Evolutionary conservation across 306 rosid genomes (phyloP).

Genomic region (Lagenaria siceraria): DNA sequence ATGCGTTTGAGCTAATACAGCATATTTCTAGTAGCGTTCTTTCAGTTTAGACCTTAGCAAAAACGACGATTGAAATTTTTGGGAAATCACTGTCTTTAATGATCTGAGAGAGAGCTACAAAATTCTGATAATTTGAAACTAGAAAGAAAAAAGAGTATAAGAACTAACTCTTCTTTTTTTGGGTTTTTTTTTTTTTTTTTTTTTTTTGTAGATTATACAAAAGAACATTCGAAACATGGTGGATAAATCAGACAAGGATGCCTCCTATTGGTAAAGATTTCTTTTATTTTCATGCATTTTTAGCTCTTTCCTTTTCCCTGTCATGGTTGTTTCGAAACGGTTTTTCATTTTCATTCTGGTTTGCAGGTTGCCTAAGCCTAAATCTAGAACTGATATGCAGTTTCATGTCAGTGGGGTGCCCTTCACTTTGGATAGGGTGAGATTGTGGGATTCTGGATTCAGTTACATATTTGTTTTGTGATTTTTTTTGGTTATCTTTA

Average conservation of each 20-base stretch:
- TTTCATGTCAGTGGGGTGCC: slow-evolving; percentile 19
- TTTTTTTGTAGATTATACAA: not conserved
- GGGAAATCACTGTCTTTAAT: not conserved
- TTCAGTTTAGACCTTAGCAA: not conserved
- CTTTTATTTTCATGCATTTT: not conserved
- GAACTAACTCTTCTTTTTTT: not conserved
- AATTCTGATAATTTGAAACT: not conserved
- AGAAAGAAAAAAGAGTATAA: not conserved
- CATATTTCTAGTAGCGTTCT: not conserved
- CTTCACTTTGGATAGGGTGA: slow-evolving; percentile 14
- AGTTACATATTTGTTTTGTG: not conserved
- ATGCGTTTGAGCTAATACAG: not conserved
- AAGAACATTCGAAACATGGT: not conserved
- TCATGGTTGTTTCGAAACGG: not conserved
- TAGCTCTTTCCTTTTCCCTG: not conserved
- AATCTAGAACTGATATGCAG: slow-evolving; percentile 9
- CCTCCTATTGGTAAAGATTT: not conserved
- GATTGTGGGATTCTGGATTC: slow-evolving; percentile 4
- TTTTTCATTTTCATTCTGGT: not conserved
- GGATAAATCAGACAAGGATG: not conserved
- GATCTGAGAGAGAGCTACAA: not conserved
- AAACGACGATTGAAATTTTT: not conserved
- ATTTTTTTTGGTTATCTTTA: not conserved
- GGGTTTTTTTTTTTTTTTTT: not conserved
- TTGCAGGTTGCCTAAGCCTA: slow-evolving; percentile 22